A percentile compares a stretch with the other conserved stretches of the same genome.
phyloP scores from a whole-genome alignment of 208 protist species.

The Angomonas ambiguus region DNA sequence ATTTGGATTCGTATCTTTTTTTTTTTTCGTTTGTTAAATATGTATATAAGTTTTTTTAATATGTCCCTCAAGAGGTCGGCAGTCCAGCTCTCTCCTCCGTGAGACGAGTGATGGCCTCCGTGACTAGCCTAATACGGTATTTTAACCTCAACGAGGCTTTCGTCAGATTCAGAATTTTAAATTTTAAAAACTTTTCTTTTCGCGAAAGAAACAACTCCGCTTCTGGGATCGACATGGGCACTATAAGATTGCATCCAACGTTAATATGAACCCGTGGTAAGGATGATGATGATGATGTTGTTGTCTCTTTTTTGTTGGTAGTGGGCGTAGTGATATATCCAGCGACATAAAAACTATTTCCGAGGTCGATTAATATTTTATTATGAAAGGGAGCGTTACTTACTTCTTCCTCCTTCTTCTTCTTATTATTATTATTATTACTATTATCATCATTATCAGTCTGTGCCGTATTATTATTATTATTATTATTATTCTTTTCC shows the following conservation, averaged over 20 bases:
- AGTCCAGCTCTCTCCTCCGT: constrained; percentile 30
- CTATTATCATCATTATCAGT: background rate
- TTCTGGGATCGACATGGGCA: constrained; percentile 59
- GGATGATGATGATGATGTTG: constrained; percentile 25
- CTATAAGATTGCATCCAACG: constrained; percentile 74
- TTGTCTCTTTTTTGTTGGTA: background rate
- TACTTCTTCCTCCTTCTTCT: background rate
- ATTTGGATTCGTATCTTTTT: too few relatives aligned
- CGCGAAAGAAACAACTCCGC: constrained; percentile 45
- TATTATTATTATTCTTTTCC: background rate
- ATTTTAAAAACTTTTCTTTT: constrained; percentile 46
- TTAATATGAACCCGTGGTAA: constrained; percentile 63
- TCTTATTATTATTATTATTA: constrained; percentile 5
- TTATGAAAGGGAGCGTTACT: constrained; percentile 24
- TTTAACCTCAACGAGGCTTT: constrained; percentile 61
- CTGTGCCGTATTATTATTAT: background rate
- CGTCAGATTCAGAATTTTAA: constrained; percentile 25
- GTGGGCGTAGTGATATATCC: constrained; percentile 40
- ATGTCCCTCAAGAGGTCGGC: background rate
- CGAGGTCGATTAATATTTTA: constrained; percentile 71
- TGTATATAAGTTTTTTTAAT: background rate
- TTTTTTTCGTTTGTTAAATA: too few relatives aligned
- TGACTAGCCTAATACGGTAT: constrained; percentile 79
- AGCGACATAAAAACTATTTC: constrained; percentile 67
- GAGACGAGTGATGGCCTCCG: constrained; percentile 58